Percentiles rank a stretch among this genome's conserved stretches.
Conservation (phyloP, 495 filamentous ascomycete genomes). For the Pseudotulostoma volvatum region DNA sequence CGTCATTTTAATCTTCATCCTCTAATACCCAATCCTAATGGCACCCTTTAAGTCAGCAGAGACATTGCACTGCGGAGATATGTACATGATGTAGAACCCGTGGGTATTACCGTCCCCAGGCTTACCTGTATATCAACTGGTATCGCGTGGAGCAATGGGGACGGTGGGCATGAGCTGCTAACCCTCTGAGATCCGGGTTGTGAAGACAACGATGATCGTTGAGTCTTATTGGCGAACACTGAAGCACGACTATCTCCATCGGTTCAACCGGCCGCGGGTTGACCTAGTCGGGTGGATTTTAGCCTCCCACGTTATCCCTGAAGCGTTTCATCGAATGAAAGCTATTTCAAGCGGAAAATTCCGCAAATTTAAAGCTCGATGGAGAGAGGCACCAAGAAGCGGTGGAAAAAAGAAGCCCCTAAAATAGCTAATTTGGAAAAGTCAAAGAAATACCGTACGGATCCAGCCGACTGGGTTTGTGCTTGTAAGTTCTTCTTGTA, state of each 20-base stretch:
- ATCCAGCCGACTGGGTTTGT: constrained; percentile 4
- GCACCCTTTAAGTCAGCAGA: constrained; percentile 2
- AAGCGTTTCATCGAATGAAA: constrained; percentile 2
- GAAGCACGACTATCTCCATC: constrained; percentile 2
- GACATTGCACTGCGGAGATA: constrained; percentile 2
- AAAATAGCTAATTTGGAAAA: constrained; percentile 2
- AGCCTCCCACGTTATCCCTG: neutral
- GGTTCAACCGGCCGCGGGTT: too few species aligned
- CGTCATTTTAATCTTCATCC: constrained; percentile 1
- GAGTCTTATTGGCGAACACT: constrained; percentile 1
- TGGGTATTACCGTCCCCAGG: constrained; percentile 1
- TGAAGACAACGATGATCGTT: constrained; percentile 1
- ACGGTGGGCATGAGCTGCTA: constrained; percentile 1
- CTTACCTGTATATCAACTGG: too few species aligned
- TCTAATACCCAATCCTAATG: too few species aligned
- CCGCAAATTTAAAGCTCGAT: constrained; percentile 5
- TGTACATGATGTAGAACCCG: constrained; percentile 1
- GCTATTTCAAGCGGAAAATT: constrained; percentile 3
- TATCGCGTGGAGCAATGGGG: neutral
- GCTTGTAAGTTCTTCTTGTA: constrained; percentile 2
- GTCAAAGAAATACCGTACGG: constrained; percentile 2
- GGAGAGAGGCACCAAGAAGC: constrained; percentile 4
- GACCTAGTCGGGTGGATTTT: constrained; percentile 1
- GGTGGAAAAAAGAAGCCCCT: too few species aligned
- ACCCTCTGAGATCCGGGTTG: neutral